Conservation (phyloP, 1,284 basidiomycete species). For the Tremellales sp. region DNA sequence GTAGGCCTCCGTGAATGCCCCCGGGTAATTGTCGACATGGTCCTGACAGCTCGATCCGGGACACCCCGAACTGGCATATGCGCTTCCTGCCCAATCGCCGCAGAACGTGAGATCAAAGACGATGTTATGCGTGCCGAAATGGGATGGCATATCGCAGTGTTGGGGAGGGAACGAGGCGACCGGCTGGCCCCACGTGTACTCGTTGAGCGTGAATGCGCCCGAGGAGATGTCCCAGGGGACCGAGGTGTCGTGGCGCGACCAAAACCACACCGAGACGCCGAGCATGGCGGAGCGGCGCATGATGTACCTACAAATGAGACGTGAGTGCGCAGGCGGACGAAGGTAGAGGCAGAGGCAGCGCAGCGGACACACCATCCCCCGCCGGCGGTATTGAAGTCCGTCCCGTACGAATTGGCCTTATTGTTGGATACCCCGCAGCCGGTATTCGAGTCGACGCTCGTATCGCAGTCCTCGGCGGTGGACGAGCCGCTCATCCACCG, state of each 20-base stretch:
- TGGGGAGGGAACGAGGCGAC: slow-evolving; percentile 54
- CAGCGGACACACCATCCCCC: slow-evolving; percentile 53
- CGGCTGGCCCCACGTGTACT: slow-evolving; percentile 53
- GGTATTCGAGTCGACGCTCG: background rate
- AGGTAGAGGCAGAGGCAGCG: slow-evolving; percentile 16
- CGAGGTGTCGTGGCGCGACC: slow-evolving; percentile 49
- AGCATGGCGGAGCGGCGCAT: slow-evolving; percentile 46
- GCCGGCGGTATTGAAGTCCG: slow-evolving; percentile 58
- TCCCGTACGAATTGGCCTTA: slow-evolving; percentile 54
- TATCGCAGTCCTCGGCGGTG: slow-evolving; percentile 52
- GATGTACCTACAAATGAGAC: too few species aligned
- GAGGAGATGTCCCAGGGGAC: slow-evolving; percentile 50
- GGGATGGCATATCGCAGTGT: slow-evolving; percentile 19
- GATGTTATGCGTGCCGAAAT: slow-evolving; percentile 54
- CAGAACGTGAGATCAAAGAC: slow-evolving; percentile 58
- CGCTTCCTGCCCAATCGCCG: slow-evolving; percentile 49
- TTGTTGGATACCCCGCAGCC: slow-evolving; percentile 58
- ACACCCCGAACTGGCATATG: slow-evolving; percentile 19
- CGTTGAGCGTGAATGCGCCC: slow-evolving; percentile 37
- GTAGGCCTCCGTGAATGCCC: slow-evolving; percentile 40
- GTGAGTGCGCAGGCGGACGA: background rate
- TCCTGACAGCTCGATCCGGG: slow-evolving; percentile 9
- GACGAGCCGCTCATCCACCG: slow-evolving; percentile 26
- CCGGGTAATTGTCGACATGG: slow-evolving; percentile 53
- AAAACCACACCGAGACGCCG: slow-evolving; percentile 59